Conservation (phyloP, 768 basidiomycete genomes). For the Collybia sordida region DNA sequence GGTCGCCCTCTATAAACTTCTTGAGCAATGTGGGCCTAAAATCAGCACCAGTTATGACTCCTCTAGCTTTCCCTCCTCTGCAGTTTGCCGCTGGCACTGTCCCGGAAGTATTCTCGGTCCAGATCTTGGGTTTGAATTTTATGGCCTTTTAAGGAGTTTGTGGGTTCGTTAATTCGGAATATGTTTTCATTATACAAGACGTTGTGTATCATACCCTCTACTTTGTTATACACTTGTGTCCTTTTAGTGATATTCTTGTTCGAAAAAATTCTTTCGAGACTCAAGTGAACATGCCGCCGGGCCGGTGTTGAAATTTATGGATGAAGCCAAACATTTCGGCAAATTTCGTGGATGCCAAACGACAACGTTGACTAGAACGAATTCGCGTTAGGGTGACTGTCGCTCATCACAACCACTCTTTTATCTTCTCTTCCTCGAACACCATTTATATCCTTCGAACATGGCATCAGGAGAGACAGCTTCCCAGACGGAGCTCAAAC, state of each 20-base stretch:
- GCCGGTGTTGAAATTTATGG: too few species aligned
- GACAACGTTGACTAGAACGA: neutral
- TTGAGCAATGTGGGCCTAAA: neutral
- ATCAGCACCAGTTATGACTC: neutral
- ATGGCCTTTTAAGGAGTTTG: neutral
- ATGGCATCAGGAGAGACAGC: constrained; percentile 80
- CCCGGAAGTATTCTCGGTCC: neutral
- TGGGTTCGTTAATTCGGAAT: too few species aligned
- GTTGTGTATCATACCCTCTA: too few species aligned
- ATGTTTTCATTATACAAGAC: too few species aligned
- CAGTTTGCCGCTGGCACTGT: neutral
- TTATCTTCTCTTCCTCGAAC: too few species aligned
- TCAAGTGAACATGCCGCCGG: too few species aligned
- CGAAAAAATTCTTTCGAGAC: too few species aligned
- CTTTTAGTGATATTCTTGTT: too few species aligned
- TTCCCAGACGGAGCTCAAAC: constrained; percentile 81
- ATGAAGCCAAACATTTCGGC: too few species aligned
- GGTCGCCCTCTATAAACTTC: neutral
- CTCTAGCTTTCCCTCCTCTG: neutral
- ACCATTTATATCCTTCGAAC: neutral
- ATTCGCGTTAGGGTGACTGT: neutral
- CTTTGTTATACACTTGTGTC: too few species aligned
- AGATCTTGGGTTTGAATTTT: neutral
- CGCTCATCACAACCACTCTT: neutral
- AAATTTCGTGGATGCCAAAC: neutral